These are phyloP conservation scores for Magnusiomyces paraingens DNA, from an alignment of 1,139 yeast species.

Conservation along the genomic window DNA sequence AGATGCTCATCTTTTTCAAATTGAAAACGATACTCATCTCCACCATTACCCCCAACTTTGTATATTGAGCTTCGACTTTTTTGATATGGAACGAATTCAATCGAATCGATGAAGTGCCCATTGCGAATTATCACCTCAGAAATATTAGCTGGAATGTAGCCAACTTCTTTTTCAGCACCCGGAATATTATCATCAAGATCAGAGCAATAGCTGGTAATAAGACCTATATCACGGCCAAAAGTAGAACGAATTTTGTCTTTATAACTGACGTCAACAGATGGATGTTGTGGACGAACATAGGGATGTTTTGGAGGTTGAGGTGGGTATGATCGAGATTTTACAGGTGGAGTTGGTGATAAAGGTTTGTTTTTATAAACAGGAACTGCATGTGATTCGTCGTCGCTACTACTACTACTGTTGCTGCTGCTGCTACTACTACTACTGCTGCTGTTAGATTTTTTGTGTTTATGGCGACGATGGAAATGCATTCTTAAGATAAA, in stretches of 20 bases:
- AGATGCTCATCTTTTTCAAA: conserved; percentile 46
- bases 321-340: no score
- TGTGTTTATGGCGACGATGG: no score
- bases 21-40: neutral
- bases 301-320: no score
- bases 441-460: no score
- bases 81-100: conserved; percentile 35
- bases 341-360: no score
- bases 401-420: no score
- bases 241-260: conserved; percentile 56
- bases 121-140: conserved; percentile 53
- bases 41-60: neutral
- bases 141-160: conserved; percentile 28
- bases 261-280: conserved; percentile 70
- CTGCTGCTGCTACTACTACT: no score
- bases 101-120: conserved; percentile 77
- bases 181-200: conserved; percentile 74
- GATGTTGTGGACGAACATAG: conserved; percentile 36
- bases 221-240: conserved; percentile 49
- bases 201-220: conserved; percentile 60
- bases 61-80: neutral
- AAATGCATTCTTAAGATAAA: no score
- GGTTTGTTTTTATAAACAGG: no score
- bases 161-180: conserved; percentile 28
- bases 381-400: no score